Evolutionary conservation across 2,329 filamentous ascomycete species (phyloP).

Genomic region (Nannizzia gypsea): DNA sequence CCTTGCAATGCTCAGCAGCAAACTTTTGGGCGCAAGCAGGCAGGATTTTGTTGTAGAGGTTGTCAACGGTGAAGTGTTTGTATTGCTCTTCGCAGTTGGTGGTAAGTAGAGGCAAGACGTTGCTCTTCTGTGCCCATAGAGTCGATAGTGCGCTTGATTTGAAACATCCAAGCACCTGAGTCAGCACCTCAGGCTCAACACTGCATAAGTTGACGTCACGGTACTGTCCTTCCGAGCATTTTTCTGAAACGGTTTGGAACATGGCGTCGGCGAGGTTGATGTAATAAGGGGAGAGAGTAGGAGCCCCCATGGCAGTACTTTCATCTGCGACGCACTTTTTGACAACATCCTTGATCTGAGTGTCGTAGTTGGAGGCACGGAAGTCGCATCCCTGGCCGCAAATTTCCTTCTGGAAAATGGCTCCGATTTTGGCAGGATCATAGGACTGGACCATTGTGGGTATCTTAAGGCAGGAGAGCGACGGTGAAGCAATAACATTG

Average conservation of each 20-base stretch:
- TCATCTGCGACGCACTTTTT: not conserved
- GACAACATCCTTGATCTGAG: not conserved
- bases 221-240: not conserved
- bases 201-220: not conserved
- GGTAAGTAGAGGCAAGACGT: not conserved
- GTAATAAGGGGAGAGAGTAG: not conserved
- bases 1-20: not conserved
- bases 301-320: not conserved
- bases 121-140: not conserved
- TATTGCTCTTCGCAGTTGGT: not conserved
- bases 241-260: not conserved
- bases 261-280: not conserved
- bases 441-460: not conserved
- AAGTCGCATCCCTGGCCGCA: not conserved
- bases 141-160: not conserved
- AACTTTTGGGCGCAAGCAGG: not conserved
- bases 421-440: not conserved
- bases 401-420: not conserved
- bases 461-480: not conserved
- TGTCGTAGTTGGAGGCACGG: not conserved
- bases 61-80: not conserved
- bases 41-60: not conserved
- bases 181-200: not conserved
- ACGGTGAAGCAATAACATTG: not conserved
- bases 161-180: not conserved